phyloP scores from a whole-genome alignment of 768 basidiomycete genomes.

The Rhizopogon rudus region DNA sequence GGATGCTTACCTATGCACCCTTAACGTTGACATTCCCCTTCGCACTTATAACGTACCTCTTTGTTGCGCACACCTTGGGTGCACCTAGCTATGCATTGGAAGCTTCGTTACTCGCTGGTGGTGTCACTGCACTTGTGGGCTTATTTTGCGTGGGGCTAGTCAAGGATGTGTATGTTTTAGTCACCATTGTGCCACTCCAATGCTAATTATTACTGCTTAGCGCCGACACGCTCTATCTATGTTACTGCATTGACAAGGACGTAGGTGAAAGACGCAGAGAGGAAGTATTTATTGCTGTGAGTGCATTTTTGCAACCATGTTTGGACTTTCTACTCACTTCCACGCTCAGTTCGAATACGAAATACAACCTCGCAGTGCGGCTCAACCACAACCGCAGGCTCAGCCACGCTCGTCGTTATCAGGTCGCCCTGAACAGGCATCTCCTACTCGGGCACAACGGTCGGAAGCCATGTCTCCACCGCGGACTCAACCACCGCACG shows the following conservation, averaged over 20 bases:
- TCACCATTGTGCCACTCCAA: not conserved
- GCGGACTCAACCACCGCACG: not conserved
- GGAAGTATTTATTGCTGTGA: constrained; percentile 53
- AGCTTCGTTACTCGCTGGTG: constrained; percentile 72
- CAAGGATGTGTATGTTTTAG: constrained; percentile 56
- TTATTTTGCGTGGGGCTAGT: constrained; percentile 80
- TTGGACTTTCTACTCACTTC: constrained; percentile 4
- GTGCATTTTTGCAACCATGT: constrained; percentile 12
- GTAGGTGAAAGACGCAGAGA: constrained; percentile 43
- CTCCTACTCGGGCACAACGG: not conserved
- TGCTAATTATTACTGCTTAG: constrained; percentile 23
- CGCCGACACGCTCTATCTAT: constrained; percentile 62
- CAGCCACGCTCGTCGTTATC: constrained; percentile 5
- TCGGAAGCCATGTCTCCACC: not conserved
- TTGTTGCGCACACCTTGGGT: constrained; percentile 76
- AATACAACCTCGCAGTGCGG: constrained; percentile 14
- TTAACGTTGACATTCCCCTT: constrained; percentile 79
- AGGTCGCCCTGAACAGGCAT: not conserved
- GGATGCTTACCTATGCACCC: constrained; percentile 67
- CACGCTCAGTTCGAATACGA: constrained; percentile 36
- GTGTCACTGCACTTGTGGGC: constrained; percentile 76
- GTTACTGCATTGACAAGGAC: constrained; percentile 62
- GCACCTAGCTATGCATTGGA: constrained; percentile 71
- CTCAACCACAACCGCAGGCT: constrained; percentile 11
- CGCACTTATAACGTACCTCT: constrained; percentile 77